These are phyloP conservation scores for Nigrograna mackinnonii DNA, from an alignment of 2,329 filamentous ascomycete genomes.

Conservation along the genomic window DNA sequence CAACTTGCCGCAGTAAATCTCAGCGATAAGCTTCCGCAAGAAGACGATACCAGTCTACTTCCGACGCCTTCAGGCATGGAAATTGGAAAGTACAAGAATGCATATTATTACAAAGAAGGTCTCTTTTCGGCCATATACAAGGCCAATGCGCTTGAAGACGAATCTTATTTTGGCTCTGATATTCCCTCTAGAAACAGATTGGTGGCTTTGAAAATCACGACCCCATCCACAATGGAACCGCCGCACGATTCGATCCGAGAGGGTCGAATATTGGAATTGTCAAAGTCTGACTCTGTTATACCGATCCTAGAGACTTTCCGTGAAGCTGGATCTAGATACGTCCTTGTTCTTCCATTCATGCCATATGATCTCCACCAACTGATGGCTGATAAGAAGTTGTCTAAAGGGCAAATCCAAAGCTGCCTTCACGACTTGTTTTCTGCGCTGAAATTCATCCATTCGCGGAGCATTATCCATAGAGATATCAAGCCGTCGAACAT, in stretches of 20 bases:
- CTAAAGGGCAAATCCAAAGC: conserved; percentile 43
- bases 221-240: conserved; percentile 69
- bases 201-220: conserved; percentile 85
- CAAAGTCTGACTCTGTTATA: conserved; percentile 64
- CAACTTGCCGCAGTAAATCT: too few species aligned
- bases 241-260: conserved; percentile 86
- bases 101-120: conserved; percentile 64
- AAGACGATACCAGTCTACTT: conserved; percentile 35
- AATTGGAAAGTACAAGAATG: conserved; percentile 61
- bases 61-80: conserved; percentile 40
- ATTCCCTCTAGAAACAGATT: conserved; percentile 30
- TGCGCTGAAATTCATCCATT: conserved; percentile 73
- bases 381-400: conserved; percentile 54
- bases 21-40: not conserved
- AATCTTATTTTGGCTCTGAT: conserved; percentile 32
- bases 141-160: conserved; percentile 49
- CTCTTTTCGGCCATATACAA: conserved; percentile 85
- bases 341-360: conserved; percentile 86
- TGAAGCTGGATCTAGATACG: conserved; percentile 70
- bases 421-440: conserved; percentile 71
- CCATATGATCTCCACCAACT: conserved; percentile 72
- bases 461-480: conserved; percentile 79
- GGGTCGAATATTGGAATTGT: conserved; percentile 68
- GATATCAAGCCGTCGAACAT: conserved; percentile 95
- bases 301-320: conserved; percentile 72